A percentile compares a stretch with the other conserved stretches of the same genome.
Conservation (phyloP, 345 rosid genomes). For the Cardiospermum halicacabum region DNA sequence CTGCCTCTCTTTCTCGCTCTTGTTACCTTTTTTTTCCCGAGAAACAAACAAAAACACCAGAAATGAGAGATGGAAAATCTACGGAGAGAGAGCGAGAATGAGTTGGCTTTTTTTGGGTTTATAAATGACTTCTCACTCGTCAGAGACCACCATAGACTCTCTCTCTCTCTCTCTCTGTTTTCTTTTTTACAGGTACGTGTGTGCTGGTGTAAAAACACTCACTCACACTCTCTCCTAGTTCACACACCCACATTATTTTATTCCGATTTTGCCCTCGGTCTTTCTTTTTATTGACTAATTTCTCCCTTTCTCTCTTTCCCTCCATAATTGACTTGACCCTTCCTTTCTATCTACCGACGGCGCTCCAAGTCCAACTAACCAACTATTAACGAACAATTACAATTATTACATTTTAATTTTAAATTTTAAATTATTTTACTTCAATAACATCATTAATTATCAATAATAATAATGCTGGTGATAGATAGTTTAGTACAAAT, state of each 20-base stretch:
- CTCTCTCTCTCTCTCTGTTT: not conserved
- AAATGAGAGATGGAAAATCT: constrained; percentile 10
- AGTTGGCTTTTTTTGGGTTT: not conserved
- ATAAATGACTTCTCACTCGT: not conserved
- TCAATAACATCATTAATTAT: no score
- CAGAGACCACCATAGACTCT: not conserved
- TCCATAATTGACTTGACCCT: no score
- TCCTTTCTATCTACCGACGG: no score
- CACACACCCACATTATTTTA: not conserved
- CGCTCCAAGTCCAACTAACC: no score
- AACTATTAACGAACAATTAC: no score
- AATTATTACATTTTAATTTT: no score
- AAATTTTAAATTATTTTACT: no score
- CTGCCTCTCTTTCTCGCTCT: not conserved
- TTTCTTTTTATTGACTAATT: not conserved
- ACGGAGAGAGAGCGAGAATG: not conserved
- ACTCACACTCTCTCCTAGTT: not conserved
- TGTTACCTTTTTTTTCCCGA: not conserved
- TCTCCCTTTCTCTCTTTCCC: no score
- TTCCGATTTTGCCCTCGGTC: not conserved
- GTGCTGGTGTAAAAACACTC: not conserved
- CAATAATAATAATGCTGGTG: no score
- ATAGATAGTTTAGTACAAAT: no score
- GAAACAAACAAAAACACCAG: constrained; percentile 1
- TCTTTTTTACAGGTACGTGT: not conserved